Evolutionary conservation across 1,284 basidiomycete species (phyloP).

Genomic region (Golubevia pallescens): DNA sequence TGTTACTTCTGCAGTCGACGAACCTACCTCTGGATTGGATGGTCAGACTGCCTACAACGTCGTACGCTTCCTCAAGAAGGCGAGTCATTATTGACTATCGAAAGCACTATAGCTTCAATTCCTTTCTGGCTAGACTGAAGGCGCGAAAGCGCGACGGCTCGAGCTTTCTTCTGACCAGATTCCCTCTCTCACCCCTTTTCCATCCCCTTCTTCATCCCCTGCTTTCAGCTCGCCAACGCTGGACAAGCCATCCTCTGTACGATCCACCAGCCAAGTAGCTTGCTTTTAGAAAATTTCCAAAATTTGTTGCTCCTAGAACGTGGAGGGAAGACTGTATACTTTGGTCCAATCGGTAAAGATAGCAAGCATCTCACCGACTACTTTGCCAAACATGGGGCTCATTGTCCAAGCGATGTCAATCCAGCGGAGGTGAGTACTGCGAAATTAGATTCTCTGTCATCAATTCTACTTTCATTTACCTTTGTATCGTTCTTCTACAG

Average conservation of each 20-base stretch:
- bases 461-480: too few relatives aligned
- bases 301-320: slow-evolving; percentile 21
- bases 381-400: slow-evolving; percentile 16
- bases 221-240: too few relatives aligned
- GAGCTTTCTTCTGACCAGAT: too few relatives aligned
- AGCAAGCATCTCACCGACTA: slow-evolving; percentile 22
- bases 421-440: too few relatives aligned
- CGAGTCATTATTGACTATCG: slow-evolving; percentile 20
- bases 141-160: too few relatives aligned
- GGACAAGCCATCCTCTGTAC: too few relatives aligned
- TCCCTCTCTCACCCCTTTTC: too few relatives aligned
- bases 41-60: slow-evolving; percentile 28
- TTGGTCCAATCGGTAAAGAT: slow-evolving; percentile 23
- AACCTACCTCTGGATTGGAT: slow-evolving; percentile 35
- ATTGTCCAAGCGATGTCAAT: too few relatives aligned
- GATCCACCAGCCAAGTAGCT: slow-evolving; percentile 33
- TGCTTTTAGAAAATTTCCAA: slow-evolving; percentile 33
- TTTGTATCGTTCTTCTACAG: neutral
- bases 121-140: too few relatives aligned
- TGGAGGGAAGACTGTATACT: slow-evolving; percentile 30
- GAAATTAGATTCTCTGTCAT: too few relatives aligned
- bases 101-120: too few relatives aligned
- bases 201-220: too few relatives aligned
- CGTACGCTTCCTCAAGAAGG: slow-evolving; percentile 32
- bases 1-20: slow-evolving; percentile 14